Evolutionary conservation across 345 rosid genomes (phyloP), one percentile per base, ranked within the genome.

Genomic region (Leavenworthia alabamica): DNA sequence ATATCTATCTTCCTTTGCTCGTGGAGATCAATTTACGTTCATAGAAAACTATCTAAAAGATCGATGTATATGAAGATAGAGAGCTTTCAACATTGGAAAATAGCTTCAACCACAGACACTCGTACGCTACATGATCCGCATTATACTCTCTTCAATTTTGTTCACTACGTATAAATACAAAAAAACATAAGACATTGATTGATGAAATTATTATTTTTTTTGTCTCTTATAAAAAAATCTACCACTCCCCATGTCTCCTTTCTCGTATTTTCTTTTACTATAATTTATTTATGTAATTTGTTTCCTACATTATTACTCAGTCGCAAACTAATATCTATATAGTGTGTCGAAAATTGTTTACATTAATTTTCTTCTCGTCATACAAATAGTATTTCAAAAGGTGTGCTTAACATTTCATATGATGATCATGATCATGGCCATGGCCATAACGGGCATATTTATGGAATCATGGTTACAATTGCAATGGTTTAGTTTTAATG

Each of bases 1-100:
- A 61, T 41, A 52, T 33, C 51, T 64, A 52, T 31, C 52, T 52
- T 42, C 5, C 11, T 64, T 64, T 52, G 33, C 69, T 42, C 53
- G 44, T 64, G 35, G 45, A 64, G n/a, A 32, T 16, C 14, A 53
- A 31, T 12, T n/a, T 36, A n/a, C 7, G 13, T n/a, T 36, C 7
- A 36, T 12, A 36, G 5, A n/a, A 36, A 36, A 36, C 15, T 15
- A n/a, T 37, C 16, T 37, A n/a, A 37, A 2, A 2, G n/a, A n/a
- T 7, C 41, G 41, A 36, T 36, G 0, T n/a, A 36, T 7, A 36
- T 36, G 41, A 36, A 6, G 15, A 37, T 0, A 7, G 41, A 12
- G 16, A n/a, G 40, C 8, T n/a, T 16, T 37, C 15, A 5, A 37
- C 5, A 37, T 37, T 16, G 16, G 16, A 37, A 37, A 5, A 7